Evolutionary conservation across 2,329 filamentous ascomycete species (phyloP), one percentile per base, ranked within the genome.

Genomic region (Diaporthe destruens): DNA sequence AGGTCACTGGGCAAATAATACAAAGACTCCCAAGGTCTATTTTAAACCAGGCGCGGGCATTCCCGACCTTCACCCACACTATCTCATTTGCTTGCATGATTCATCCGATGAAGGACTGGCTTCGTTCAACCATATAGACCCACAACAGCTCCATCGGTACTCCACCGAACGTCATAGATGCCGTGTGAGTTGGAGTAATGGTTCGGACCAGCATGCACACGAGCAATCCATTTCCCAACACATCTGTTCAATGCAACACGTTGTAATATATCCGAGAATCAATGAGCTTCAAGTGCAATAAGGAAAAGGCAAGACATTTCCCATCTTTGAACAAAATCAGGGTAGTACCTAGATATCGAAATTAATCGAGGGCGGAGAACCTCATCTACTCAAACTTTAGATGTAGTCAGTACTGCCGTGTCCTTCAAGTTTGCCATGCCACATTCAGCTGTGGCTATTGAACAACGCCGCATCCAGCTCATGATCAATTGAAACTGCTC

Each of bases 41-140:
- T 23, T 29, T 36, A 20, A 51, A 23, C 49, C 56, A 61, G 56
- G 36, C 16, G 39, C 57, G 39, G 39, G 57, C 39, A 49, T 23
- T 20, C 25, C 59, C 59, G 42, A 65, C 25, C 9, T 49, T 63
- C 59, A 47, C 23, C 20, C 44, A 23, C 44, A 23, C 20, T 18
- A 49, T 11, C 20, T 34, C 44, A 65, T 51, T 47, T 65, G 42
- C 59, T 47, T 65, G 42, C 59, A 42, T 42, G 59, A 65, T 32
- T 65, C 59, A 49, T 65, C 59, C 12, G 42, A 65, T 65, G 20
- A n/a, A 23, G 42, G 29, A 36, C 59, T 65, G 49, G 44, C 59
- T 36, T 8, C 20, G 25, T 51, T 65, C 44, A 36, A 29, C 29
- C 1, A 34, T 18, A 12, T 18, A 12, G 42, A 20, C 34, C 59